Base-by-base conservation (phyloP, 257 asterid genomes). In the Lithospermum erythrorhizon region DNA sequence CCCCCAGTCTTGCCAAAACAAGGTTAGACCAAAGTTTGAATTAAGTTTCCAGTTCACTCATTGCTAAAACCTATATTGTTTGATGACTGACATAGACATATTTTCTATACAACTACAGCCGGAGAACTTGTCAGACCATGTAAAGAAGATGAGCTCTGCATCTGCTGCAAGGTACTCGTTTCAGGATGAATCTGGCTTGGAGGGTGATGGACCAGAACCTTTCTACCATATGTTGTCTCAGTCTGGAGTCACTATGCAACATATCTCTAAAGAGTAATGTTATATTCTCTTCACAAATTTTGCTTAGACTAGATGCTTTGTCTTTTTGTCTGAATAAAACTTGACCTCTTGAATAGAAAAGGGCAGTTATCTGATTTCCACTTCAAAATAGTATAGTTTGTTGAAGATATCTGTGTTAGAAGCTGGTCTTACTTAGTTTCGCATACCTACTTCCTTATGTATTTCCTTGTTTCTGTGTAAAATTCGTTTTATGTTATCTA, bases 261-360 rank as follows among this genome's bases (percentile, higher is more conserved):
- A 82, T 78, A 11, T 93, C 73, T 81, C 96, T 58, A 83, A 81
- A 81, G 86, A 74, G 99, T 93, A 84, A 76, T 52, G 17, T 32
- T 55, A 47, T 61, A 65, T 51, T 62, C 61, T 48, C 49, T 67
- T 75, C 57, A 61, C 64, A 52, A 3, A 52, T 52, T 52, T 52
- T 20, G 23, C 57, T 21, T 15, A n/a, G 23, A 20, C 15, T n/a
- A 14, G 14, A 41, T 14, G 15, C 17, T 37, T 37, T 37, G 27
- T 37, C 11, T 37, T 11, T 6, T 37, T 8, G 16, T 41, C 18
- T 14, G 30, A 27, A 27, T 27, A 27, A 27, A 27, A 6, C 9
- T 32, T 32, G 9, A 32, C 11, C n/a, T 32, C 11, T 32, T 32
- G 8, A 32, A 7, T 32, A 32, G 45, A 1, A 9, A 6, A 5